Base-by-base conservation (phyloP, 2,329 filamentous ascomycete genomes). In the Penicillium oxalicum region DNA sequence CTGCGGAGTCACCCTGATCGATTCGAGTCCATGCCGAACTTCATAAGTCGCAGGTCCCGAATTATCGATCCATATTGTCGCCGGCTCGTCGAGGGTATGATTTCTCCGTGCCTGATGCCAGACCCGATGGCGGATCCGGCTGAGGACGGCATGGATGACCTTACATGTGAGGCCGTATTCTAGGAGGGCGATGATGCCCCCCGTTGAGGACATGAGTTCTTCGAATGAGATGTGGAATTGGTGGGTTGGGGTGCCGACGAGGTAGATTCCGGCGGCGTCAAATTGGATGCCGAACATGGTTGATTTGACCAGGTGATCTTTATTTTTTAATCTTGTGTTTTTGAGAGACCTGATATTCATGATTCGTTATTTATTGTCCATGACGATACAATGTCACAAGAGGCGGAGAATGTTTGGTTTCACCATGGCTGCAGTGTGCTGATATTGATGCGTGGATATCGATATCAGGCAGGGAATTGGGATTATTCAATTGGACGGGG, bases 171-270 rank as follows among this genome's bases (percentile, higher is more conserved):
- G 45, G 4, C 55, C 55, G 36, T 58, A 58, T 26, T 57, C 55
- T 12, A 58, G 53, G 11, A 58, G 53, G 6, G 45, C 55, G 28
- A 54, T 51, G 26, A 58, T 50, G 28, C 55, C 57, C 9, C 48
- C 51, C 2, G 45, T 46, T 29, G 50, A 53, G 7, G 49, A 50
- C 26, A 57, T 54, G 40, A 57, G 42, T 42, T 57, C 54, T 43
- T 58, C 56, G 49, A 57, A 58, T 25, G 53, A 43, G 12, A 58
- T 29, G 46, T 56, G 54, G 41, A 58, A 51, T 43, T 58, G 54
- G 11, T 51, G 47, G 9, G 47, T 51, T 8, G 46, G 45, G 9
- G 55, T 58, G 35, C 55, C 55, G 47, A 58, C 52, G 29, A 56
- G 52, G 45, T 58, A 58, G 39, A 51, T 54, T 25, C 54, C 55